Evolutionary conservation across 139 green algal genomes (phyloP), one percentile per base, ranked within the genome.

Genomic region (Mychonastes homosphaera): DNA sequence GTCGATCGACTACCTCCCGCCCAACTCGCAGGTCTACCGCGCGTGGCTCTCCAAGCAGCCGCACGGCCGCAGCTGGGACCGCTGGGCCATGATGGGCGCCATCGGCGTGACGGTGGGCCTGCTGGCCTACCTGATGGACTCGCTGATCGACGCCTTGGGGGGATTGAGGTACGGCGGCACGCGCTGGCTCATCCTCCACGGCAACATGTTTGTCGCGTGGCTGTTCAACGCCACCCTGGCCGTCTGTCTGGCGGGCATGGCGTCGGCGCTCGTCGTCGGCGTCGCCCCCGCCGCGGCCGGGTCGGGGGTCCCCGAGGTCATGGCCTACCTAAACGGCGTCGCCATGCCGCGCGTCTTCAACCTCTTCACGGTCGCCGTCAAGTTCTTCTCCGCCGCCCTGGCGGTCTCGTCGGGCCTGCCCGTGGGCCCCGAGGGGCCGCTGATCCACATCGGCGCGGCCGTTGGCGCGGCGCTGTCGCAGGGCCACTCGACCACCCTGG

Each of bases 1-100:
- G 69, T 81, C 70, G 59, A 91, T 94, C 29, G 86, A 95, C 74
- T 95, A 94, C 71, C 68, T 94, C 26, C 74, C 87, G 12, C 83
- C 83, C 58, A 89, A 86, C 74, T 83, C 64, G 34, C 70, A 67
- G 2, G 81, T 86, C 6, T 95, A 88, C 71, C 64, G 84, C 12
- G 73, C 73, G 41, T 94, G 86, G 81, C 76, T 91, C 7, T 57
- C 70, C 58, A 29, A 56, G 46, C 56, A 80, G 76, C 75, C 71
- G 2, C 73, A 86, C 55, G 47, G 69, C 12, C 72, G 85, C 30
- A 62, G 56, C 13, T 87, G 81, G 82, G 85, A 91, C 71, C 71
- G 82, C 28, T 95, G 87, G 87, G 43, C 92, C 46, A 85, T 95
- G 74, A 94, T 95, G 86, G 81, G 74, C 28, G 38, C 64, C 30